These are phyloP conservation scores for Xylariales sp. DNA, from an alignment of 2,329 filamentous ascomycete species.

Conservation along the genomic window DNA sequence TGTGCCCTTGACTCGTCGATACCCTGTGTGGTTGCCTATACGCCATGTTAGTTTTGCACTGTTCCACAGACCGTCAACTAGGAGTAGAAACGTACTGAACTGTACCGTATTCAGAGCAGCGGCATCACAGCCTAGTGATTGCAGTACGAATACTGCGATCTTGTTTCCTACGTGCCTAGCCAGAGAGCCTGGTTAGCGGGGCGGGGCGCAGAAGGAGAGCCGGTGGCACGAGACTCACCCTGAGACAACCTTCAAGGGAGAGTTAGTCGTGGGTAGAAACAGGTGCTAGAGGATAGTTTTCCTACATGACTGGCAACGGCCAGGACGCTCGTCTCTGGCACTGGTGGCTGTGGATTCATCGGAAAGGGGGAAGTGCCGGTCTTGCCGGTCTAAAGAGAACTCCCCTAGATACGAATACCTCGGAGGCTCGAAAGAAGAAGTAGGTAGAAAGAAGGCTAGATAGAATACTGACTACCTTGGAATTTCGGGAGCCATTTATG, in stretches of 20 bases:
- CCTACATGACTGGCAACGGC: constrained; percentile 93
- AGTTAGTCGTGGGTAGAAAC: constrained; percentile 48
- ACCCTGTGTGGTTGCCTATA: constrained; percentile 93
- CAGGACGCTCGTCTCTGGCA: constrained; percentile 76
- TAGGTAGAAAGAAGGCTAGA: neutral
- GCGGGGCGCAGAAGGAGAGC: constrained; percentile 31
- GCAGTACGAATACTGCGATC: constrained; percentile 94
- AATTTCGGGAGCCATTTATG: constrained; percentile 12
- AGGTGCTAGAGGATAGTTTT: constrained; percentile 39
- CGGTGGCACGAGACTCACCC: constrained; percentile 66
- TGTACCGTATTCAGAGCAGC: constrained; percentile 95
- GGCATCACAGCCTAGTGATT: constrained; percentile 92
- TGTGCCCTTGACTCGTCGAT: constrained; percentile 87
- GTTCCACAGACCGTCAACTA: constrained; percentile 4
- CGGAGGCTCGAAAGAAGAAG: neutral
- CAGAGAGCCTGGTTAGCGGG: constrained; percentile 40
- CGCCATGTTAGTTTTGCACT: constrained; percentile 25
- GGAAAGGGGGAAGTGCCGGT: constrained; percentile 7
- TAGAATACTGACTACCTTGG: constrained; percentile 4
- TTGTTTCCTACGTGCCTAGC: constrained; percentile 95
- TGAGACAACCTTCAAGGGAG: constrained; percentile 72
- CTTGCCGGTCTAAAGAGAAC: neutral
- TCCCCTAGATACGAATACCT: neutral
- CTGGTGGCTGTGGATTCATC: constrained; percentile 56
- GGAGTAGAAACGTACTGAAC: constrained; percentile 76